Evolutionary conservation across 768 basidiomycete species (phyloP).

Genomic region (Leccinum sublutescens): DNA sequence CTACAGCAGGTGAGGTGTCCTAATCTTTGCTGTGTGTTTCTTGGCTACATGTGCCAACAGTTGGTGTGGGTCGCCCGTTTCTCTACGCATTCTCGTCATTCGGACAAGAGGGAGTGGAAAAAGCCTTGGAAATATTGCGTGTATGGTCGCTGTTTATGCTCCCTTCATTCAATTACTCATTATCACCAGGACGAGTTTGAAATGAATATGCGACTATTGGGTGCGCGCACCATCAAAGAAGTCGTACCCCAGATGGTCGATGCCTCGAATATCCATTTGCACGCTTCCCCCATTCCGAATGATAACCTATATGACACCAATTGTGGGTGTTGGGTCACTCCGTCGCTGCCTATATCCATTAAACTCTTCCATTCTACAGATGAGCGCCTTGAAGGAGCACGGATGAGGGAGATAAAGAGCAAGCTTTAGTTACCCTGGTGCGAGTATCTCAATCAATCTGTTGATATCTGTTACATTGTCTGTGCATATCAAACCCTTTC

Average conservation of each 20-base stretch:
- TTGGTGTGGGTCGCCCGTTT: slow-evolving; percentile 85
- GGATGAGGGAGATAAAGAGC: slow-evolving; percentile 37
- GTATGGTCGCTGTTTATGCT: slow-evolving; percentile 37
- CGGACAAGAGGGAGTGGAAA: slow-evolving; percentile 83
- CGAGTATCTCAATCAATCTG: neutral
- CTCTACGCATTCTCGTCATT: slow-evolving; percentile 88
- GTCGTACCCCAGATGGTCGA: slow-evolving; percentile 91
- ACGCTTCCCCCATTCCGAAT: slow-evolving; percentile 64
- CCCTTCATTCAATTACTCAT: neutral
- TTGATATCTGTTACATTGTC: neutral
- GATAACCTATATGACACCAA: slow-evolving; percentile 78
- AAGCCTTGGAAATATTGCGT: slow-evolving; percentile 73
- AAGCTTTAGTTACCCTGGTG: slow-evolving; percentile 34
- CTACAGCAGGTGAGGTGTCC: slow-evolving; percentile 63
- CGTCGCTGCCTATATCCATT: neutral
- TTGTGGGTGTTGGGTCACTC: slow-evolving; percentile 54
- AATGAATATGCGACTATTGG: slow-evolving; percentile 95
- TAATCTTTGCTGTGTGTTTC: neutral
- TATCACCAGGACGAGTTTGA: slow-evolving; percentile 84
- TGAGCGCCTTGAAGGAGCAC: slow-evolving; percentile 43
- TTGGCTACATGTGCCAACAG: slow-evolving; percentile 33
- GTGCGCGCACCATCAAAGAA: slow-evolving; percentile 77
- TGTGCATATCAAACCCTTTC: neutral
- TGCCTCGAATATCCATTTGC: slow-evolving; percentile 62
- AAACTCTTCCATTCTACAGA: slow-evolving; percentile 31